These are phyloP conservation scores for Spizellomyces punctatus DNA, from an alignment of 192 early-diverging fungal species.

Conservation along the genomic window DNA sequence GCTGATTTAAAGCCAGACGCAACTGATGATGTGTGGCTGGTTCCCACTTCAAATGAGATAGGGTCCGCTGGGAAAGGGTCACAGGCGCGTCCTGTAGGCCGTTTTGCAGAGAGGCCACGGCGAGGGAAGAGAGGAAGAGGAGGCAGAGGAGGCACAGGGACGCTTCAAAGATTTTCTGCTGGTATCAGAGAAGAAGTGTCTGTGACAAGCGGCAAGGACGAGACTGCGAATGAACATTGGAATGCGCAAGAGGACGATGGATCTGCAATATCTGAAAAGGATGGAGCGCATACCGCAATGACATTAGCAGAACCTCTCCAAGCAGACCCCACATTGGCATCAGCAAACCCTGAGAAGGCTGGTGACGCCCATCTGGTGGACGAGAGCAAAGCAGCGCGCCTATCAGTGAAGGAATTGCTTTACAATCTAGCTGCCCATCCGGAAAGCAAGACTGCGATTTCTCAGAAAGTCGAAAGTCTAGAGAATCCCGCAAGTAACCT, in stretches of 20 bases:
- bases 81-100: not conserved
- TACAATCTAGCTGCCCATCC: slow-evolving; percentile 1
- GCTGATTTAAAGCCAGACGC: too few relatives aligned
- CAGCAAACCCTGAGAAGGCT: not conserved
- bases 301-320: not conserved
- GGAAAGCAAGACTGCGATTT: not conserved
- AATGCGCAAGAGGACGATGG: not conserved
- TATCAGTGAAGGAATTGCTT: slow-evolving; percentile 3
- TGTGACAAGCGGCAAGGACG: too few relatives aligned
- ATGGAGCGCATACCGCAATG: not conserved
- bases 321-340: not conserved
- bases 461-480: too few relatives aligned
- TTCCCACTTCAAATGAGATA: not conserved
- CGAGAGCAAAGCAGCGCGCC: not conserved
- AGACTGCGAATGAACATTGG: too few relatives aligned
- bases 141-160: slow-evolving; percentile 23
- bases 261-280: not conserved
- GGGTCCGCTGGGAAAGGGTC: not conserved
- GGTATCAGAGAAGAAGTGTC: not conserved
- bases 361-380: not conserved
- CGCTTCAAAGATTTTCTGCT: slow-evolving; percentile 2
- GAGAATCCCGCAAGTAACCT: too few relatives aligned
- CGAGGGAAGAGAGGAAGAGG: slow-evolving; percentile 27
- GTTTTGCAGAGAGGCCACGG: slow-evolving; percentile 28
- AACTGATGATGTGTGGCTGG: too few relatives aligned